These are phyloP conservation scores for Apiospora hydei DNA, from an alignment of 2,329 filamentous ascomycete species.

Conservation along the genomic window DNA sequence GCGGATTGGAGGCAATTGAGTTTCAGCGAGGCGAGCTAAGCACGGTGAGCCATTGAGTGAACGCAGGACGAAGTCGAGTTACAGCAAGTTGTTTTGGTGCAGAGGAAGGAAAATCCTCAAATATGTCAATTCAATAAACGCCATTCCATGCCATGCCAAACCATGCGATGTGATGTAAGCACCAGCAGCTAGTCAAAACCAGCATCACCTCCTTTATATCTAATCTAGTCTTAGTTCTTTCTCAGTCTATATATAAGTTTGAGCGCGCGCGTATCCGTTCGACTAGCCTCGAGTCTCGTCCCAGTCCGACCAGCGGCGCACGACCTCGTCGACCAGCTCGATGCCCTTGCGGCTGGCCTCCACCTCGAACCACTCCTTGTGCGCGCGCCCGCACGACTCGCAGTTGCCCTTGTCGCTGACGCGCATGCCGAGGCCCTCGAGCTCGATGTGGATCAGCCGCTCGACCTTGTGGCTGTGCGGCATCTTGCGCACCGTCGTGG, in stretches of 20 bases:
- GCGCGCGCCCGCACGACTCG: slow-evolving; percentile 79
- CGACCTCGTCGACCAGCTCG: slow-evolving; percentile 69
- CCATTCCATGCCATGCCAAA: not conserved
- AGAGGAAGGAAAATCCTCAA: slow-evolving; percentile 15
- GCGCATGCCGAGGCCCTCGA: slow-evolving; percentile 68
- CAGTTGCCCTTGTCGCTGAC: slow-evolving; percentile 66
- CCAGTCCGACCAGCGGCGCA: slow-evolving; percentile 88
- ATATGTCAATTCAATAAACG: slow-evolving; percentile 10
- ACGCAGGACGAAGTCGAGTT: not conserved
- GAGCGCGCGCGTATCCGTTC: not conserved
- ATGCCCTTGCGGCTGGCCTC: slow-evolving; percentile 76
- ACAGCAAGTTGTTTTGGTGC: not conserved
- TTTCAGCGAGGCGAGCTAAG: not conserved
- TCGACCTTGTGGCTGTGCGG: slow-evolving; percentile 89
- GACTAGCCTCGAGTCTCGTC: slow-evolving; percentile 58
- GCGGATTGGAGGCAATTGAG: no score
- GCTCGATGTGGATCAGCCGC: slow-evolving; percentile 86
- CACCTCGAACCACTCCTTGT: slow-evolving; percentile 96
- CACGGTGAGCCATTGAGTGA: not conserved
- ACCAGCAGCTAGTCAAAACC: not conserved
- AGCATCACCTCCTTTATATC: slow-evolving; percentile 6
- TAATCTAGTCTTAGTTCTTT: not conserved
- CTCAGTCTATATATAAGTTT: not conserved
- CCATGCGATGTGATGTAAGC: not conserved
- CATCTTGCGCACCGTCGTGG: slow-evolving; percentile 69